Conservation (phyloP, 805 yeast species). For the Wickerhamomyces tratensis region DNA sequence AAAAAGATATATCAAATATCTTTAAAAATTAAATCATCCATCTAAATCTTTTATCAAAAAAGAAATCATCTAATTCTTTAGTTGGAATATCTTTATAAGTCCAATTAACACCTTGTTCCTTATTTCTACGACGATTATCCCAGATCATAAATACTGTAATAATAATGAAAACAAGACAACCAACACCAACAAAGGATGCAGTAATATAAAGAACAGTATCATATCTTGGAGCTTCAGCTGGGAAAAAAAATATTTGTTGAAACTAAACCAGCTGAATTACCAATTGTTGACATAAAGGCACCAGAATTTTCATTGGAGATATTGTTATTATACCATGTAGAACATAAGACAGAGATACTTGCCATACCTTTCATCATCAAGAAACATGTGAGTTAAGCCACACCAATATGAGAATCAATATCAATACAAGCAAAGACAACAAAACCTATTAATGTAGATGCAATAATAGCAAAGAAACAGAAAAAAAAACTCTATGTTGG, state of each 20-base stretch:
- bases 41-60: constrained; percentile 32
- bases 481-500: constrained; percentile 28
- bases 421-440: constrained; percentile 37
- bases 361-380: constrained; percentile 40
- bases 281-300: constrained; percentile 36
- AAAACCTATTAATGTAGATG: constrained; percentile 33
- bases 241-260: constrained; percentile 40
- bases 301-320: constrained; percentile 36
- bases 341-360: constrained; percentile 38
- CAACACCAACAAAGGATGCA: constrained; percentile 36
- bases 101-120: constrained; percentile 26
- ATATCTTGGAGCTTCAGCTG: constrained; percentile 43
- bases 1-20: too few species aligned
- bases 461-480: constrained; percentile 29
- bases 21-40: constrained; percentile 29
- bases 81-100: constrained; percentile 33
- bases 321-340: constrained; percentile 42
- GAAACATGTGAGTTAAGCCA: constrained; percentile 33
- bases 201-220: constrained; percentile 39
- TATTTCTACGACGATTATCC: constrained; percentile 33
- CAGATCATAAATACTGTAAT: constrained; percentile 27
- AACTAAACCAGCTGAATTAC: constrained; percentile 48
- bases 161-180: constrained; percentile 22
- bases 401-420: constrained; percentile 26
- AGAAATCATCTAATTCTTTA: constrained; percentile 32